Conservation (phyloP, 495 filamentous ascomycete species). For the Chaetomium cochliodes region DNA sequence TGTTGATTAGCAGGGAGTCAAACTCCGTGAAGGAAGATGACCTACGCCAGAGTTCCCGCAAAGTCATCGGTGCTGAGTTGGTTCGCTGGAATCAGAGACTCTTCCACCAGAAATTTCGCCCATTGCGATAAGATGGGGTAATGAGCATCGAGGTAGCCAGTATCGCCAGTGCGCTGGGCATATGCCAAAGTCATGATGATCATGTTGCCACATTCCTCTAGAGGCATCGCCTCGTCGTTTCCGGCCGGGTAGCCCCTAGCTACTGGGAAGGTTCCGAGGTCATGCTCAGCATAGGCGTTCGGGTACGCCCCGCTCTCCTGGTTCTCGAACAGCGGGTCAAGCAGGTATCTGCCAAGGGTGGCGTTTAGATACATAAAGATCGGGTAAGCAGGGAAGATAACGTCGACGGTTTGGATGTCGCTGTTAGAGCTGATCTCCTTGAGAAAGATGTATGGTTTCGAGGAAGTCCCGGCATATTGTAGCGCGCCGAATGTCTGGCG, state of each 20-base stretch:
- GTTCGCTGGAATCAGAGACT: slow-evolving; percentile 73
- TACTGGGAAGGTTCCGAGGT: slow-evolving; percentile 89
- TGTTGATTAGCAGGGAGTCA: neutral
- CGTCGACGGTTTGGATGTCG: slow-evolving; percentile 92
- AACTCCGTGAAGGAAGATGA: neutral
- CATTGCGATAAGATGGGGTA: slow-evolving; percentile 81
- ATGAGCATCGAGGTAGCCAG: slow-evolving; percentile 48
- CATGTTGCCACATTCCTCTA: slow-evolving; percentile 96
- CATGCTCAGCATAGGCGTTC: slow-evolving; percentile 82
- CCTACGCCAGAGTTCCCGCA: slow-evolving; percentile 68
- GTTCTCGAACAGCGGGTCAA: slow-evolving; percentile 88
- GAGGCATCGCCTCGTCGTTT: slow-evolving; percentile 85
- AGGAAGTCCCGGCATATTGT: slow-evolving; percentile 73
- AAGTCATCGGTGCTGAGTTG: slow-evolving; percentile 95
- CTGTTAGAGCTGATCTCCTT: slow-evolving; percentile 96
- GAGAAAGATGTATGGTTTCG: slow-evolving; percentile 77
- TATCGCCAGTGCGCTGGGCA: slow-evolving; percentile 47
- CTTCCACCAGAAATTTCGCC: slow-evolving; percentile 82
- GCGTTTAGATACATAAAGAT: slow-evolving; percentile 90
- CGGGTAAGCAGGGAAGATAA: slow-evolving; percentile 89
- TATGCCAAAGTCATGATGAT: slow-evolving; percentile 81
- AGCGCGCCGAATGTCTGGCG: slow-evolving; percentile 87
- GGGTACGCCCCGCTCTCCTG: slow-evolving; percentile 89
- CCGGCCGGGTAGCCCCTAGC: slow-evolving; percentile 86
- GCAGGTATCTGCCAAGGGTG: slow-evolving; percentile 73